Evolutionary conservation across 1,284 basidiomycete species (phyloP), one percentile per base, ranked within the genome.

Genomic region (Austropuccinia psidii): DNA sequence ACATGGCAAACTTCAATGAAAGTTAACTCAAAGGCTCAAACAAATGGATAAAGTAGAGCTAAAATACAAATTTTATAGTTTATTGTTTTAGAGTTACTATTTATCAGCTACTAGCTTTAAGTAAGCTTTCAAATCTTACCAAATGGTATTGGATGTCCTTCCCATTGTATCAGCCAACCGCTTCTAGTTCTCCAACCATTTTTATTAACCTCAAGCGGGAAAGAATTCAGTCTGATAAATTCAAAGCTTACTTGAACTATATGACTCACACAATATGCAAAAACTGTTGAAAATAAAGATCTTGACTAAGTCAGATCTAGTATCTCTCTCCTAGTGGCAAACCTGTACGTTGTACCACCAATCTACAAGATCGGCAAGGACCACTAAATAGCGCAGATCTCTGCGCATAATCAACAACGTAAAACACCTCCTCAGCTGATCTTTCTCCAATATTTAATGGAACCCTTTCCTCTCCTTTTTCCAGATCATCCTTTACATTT

Each of bases 231-330:
- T 29, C 15, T 27, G 35, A 43, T n/a, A 33, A 55, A 55, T 11
- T 17, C 29, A 45, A 29, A n/a, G 33, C 39, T 9, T 43, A 21
- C 29, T 27, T 43, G 33, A 37, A 35, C 19, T 8, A 62, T 11
- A 41, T 1, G 50, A 49, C 70, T 17, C 11, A 73, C 70, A 82
- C 97, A 98, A 81, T 98, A 98, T 0, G 96, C 95, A 80, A 97
- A 98, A 82, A 98, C 95, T 94, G 98, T 94, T 83, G 98, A 99
- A 81, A 96, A 99, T 52, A 99, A 83, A n/a, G n/a, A n/a, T n/a
- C n/a, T n/a, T n/a, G n/a, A n/a, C n/a, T n/a, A n/a, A n/a, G n/a
- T n/a, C n/a, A n/a, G n/a, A n/a, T n/a, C n/a, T n/a, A n/a, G n/a
- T n/a, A n/a, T n/a, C n/a, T n/a, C n/a, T n/a, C n/a, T n/a, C n/a